Evolutionary conservation across 192 early-diverging fungal species (phyloP), one percentile per base, ranked within the genome.

Genomic region (Coemansia sp.): DNA sequence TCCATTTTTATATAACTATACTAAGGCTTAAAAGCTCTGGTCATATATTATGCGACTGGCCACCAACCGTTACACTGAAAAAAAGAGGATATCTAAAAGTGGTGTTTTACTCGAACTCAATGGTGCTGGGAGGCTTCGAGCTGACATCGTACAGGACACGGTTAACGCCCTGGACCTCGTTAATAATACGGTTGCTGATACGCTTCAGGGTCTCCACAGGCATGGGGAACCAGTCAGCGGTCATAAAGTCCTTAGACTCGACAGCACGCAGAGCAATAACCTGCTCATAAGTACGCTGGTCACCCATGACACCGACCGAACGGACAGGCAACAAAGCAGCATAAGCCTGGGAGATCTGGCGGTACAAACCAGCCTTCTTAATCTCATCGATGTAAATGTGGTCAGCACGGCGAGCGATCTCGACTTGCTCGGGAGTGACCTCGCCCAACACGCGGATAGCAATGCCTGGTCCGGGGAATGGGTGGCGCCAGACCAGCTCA

Each of bases 331-430:
- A 83, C 27, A 99, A 84, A 14, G 95, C 95, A 66, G 95, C 95
- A 79, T 97, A 99, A 11, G 97, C 97, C 87, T 99, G 97, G 34
- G 95, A 92, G 72, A 98, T 99, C 78, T 96, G 89, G 69, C 94
- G 90, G 86, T 99, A 99, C 36, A 95, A 88, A 3, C 95, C 96
- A 37, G 94, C 94, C 84, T 94, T 93, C 87, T 96, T 97, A 84
- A 99, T 99, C 80, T 99, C 97, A 72, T 97, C 94, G 84, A 99
- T 99, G 85, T 95, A 98, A 72, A 99, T 99, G 73, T 94, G 85
- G 86, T 99, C 97, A 42, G 97, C 97, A 48, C 90, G 86, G 39
- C 94, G 92, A 23, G 92, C 97, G 86, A 99, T 99, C 60, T 87
- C 86, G n/a, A 99, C 95, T 84, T 99, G 95, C 59, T 87, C 80